Percentiles rank a stretch among this genome's conserved stretches.
phyloP scores from a whole-genome alignment of 768 basidiomycete genomes.

The Suillus luteus region DNA sequence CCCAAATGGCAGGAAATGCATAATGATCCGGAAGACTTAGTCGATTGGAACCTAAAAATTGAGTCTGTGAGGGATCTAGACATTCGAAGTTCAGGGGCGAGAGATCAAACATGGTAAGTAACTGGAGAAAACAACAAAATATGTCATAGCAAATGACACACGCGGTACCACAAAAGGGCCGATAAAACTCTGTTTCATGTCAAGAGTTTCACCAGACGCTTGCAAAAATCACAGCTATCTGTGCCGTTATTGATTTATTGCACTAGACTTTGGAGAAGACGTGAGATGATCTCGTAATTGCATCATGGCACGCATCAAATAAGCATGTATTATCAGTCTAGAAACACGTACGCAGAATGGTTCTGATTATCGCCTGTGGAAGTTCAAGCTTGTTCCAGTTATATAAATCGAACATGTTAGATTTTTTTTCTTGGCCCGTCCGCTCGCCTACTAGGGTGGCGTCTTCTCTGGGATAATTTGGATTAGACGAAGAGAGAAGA shows the following conservation, averaged over 20 bases:
- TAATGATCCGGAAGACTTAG: constrained; percentile 24
- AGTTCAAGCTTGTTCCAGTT: constrained; percentile 67
- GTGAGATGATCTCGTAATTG: constrained; percentile 64
- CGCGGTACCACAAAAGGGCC: constrained; percentile 31
- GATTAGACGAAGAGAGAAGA: constrained; percentile 54
- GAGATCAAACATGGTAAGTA: neutral
- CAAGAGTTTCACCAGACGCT: neutral
- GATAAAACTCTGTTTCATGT: constrained; percentile 2
- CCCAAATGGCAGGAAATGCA: constrained; percentile 72
- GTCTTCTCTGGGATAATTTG: constrained; percentile 63
- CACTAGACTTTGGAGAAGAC: constrained; percentile 79
- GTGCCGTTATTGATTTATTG: constrained; percentile 57
- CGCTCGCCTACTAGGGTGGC: constrained; percentile 43
- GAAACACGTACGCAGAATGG: constrained; percentile 1
- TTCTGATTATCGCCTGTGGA: constrained; percentile 11
- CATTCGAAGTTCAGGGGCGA: neutral
- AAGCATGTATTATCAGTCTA: constrained; percentile 50
- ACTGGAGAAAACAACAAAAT: neutral
- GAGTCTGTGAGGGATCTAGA: neutral
- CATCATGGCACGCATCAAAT: constrained; percentile 63
- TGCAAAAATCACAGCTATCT: constrained; percentile 60
- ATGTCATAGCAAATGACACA: neutral
- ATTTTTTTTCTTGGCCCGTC: constrained; percentile 50
- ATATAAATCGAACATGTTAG: constrained; percentile 61
- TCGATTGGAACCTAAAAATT: neutral